Conservation (phyloP, 202 grass and related monocot species). For the Digitaria exilis region DNA sequence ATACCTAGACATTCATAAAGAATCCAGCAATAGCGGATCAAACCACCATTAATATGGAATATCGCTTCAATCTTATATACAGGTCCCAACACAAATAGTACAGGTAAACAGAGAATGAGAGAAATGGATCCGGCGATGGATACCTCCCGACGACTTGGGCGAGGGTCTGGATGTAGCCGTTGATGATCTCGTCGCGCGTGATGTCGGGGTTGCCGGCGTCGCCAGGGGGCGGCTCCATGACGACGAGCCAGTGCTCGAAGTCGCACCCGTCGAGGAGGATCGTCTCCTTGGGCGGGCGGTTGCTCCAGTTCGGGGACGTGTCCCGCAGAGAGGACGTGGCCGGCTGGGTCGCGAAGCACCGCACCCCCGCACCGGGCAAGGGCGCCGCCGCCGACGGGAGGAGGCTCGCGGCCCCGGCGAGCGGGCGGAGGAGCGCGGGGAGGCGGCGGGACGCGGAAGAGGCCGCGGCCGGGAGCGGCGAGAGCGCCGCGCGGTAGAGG, state of each 20-base stretch:
- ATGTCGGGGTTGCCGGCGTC: conserved; percentile 51
- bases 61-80: too few relatives aligned
- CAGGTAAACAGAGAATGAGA: too few relatives aligned
- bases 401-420: conserved; percentile 29
- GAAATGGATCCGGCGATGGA: too few relatives aligned
- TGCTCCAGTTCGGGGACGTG: too few relatives aligned
- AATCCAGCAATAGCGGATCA: too few relatives aligned
- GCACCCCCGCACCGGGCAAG: background rate
- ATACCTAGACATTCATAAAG: too few relatives aligned
- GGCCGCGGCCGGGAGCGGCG: conserved; percentile 18
- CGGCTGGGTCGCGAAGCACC: conserved; percentile 58
- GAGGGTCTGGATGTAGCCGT: conserved; percentile 64
- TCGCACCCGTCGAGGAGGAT: too few relatives aligned
- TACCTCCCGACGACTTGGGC: conserved; percentile 62
- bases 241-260: too few relatives aligned
- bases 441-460: too few relatives aligned
- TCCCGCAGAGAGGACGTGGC: conserved; percentile 64
- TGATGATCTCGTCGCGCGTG: conserved; percentile 61
- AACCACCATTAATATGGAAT: background rate
- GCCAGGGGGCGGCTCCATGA: too few relatives aligned
- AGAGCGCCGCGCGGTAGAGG: conserved; percentile 31
- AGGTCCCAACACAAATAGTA: too few relatives aligned
- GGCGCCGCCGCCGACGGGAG: conserved; percentile 25
- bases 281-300: too few relatives aligned
- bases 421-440: conserved; percentile 32